phyloP scores from a whole-genome alignment of 306 rosid genomes.

The Gleditsia sinensis region DNA sequence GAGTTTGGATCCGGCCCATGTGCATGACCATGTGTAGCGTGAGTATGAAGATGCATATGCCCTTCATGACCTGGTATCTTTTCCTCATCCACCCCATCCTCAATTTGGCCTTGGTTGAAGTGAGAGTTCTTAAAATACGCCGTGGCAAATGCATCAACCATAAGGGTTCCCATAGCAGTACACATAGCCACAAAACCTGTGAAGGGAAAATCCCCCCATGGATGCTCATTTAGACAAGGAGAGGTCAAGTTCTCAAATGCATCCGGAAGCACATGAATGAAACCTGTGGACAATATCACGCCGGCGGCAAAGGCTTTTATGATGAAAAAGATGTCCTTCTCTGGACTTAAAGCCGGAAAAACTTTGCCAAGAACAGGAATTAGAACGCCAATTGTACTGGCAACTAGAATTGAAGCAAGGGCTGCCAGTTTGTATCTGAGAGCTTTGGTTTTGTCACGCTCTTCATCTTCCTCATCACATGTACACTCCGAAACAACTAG shows the following conservation, averaged over 20 bases:
- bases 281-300: slow-evolving; percentile 72
- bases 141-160: slow-evolving; percentile 79
- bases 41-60: slow-evolving; percentile 64
- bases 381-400: slow-evolving; percentile 60
- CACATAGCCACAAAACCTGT: slow-evolving; percentile 89
- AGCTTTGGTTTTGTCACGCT: slow-evolving; percentile 34
- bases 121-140: slow-evolving; percentile 47
- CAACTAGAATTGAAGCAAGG: slow-evolving; percentile 52
- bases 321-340: slow-evolving; percentile 55
- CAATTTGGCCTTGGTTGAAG: neutral
- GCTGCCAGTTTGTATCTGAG: slow-evolving; percentile 53
- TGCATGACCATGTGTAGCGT: slow-evolving; percentile 70
- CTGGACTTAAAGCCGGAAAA: slow-evolving; percentile 60
- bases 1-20: slow-evolving; percentile 55
- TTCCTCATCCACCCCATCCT: slow-evolving; percentile 27
- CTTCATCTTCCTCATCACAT: slow-evolving; percentile 27
- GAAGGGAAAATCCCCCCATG: slow-evolving; percentile 73
- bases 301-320: slow-evolving; percentile 85
- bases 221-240: slow-evolving; percentile 48
- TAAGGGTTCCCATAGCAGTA: slow-evolving; percentile 68
- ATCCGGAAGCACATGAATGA: slow-evolving; percentile 79
- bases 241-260: slow-evolving; percentile 56
- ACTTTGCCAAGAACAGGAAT: slow-evolving; percentile 65
- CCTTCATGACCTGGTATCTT: slow-evolving; percentile 38
- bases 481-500: slow-evolving; percentile 25